Evolutionary conservation across 805 yeast genomes (phyloP).

Genomic region (Metschnikowia anglica): DNA sequence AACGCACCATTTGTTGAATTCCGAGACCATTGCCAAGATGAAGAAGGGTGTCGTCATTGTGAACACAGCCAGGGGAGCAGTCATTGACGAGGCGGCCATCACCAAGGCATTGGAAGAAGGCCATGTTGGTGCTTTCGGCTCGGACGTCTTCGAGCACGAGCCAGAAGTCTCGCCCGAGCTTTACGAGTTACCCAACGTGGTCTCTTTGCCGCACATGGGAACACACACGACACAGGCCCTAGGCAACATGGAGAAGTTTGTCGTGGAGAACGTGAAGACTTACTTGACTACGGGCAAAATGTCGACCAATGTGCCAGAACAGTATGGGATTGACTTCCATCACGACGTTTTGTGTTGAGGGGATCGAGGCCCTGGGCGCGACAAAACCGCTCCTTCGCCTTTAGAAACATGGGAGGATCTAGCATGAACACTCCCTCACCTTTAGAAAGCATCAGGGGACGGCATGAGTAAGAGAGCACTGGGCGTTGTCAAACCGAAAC

Average conservation of each 20-base stretch:
- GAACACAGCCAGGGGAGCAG: slow-evolving; percentile 88
- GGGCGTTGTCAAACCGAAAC: no score
- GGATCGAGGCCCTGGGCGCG: background rate
- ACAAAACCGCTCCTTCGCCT: no score
- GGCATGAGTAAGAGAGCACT: no score
- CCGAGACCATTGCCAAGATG: slow-evolving; percentile 60
- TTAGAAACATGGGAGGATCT: no score
- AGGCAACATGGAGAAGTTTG: slow-evolving; percentile 76
- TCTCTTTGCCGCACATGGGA: slow-evolving; percentile 87
- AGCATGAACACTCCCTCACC: no score
- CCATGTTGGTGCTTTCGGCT: slow-evolving; percentile 63
- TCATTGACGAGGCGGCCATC: slow-evolving; percentile 65
- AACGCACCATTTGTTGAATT: slow-evolving; percentile 70
- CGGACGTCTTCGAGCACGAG: slow-evolving; percentile 76
- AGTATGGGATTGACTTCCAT: slow-evolving; percentile 34
- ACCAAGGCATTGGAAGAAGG: slow-evolving; percentile 58
- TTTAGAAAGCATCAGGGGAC: no score
- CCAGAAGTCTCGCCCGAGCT: slow-evolving; percentile 69
- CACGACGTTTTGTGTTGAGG: slow-evolving; percentile 17
- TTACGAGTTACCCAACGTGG: slow-evolving; percentile 61
- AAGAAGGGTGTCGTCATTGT: slow-evolving; percentile 76
- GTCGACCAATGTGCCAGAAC: slow-evolving; percentile 78
- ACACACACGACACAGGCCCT: slow-evolving; percentile 76
- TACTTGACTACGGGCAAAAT: slow-evolving; percentile 67
- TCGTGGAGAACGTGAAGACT: slow-evolving; percentile 63